These are phyloP conservation scores for Daldinia childiae DNA, from an alignment of 495 filamentous ascomycete genomes.

Conservation along the genomic window DNA sequence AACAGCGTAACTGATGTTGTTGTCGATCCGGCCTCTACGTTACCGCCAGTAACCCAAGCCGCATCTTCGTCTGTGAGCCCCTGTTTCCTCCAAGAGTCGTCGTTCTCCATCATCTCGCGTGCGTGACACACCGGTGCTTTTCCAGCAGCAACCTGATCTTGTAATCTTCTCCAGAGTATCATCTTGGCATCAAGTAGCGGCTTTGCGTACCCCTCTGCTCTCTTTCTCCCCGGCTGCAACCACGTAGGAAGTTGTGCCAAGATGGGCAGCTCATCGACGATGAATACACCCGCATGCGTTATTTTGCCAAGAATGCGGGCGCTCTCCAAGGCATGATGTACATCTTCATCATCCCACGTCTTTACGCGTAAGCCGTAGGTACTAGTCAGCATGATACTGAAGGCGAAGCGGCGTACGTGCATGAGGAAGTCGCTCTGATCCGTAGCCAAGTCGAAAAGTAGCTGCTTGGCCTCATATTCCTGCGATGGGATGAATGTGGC, in stretches of 20 bases:
- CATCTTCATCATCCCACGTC: conserved; percentile 51
- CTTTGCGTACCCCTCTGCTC: conserved; percentile 15
- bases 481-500: conserved; percentile 52
- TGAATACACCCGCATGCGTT: conserved; percentile 34
- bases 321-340: conserved; percentile 22
- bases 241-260: conserved; percentile 38
- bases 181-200: conserved; percentile 52
- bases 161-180: conserved; percentile 52
- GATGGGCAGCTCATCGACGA: conserved; percentile 41
- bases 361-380: conserved; percentile 49
- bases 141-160: conserved; percentile 43
- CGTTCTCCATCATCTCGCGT: conserved; percentile 33
- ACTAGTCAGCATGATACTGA: conserved; percentile 49
- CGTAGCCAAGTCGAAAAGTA: conserved; percentile 52
- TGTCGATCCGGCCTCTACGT: conserved; percentile 62
- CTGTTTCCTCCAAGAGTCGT: conserved; percentile 30
- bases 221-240: conserved; percentile 33
- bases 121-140: conserved; percentile 36
- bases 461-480: conserved; percentile 58
- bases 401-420: conserved; percentile 49
- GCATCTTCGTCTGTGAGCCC: conserved; percentile 49
- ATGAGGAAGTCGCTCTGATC: conserved; percentile 45
- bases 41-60: conserved; percentile 53
- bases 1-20: conserved; percentile 63
- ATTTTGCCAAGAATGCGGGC: conserved; percentile 28